Conservation (phyloP, 2,329 filamentous ascomycete species). For the Talaromyces pinophilus region DNA sequence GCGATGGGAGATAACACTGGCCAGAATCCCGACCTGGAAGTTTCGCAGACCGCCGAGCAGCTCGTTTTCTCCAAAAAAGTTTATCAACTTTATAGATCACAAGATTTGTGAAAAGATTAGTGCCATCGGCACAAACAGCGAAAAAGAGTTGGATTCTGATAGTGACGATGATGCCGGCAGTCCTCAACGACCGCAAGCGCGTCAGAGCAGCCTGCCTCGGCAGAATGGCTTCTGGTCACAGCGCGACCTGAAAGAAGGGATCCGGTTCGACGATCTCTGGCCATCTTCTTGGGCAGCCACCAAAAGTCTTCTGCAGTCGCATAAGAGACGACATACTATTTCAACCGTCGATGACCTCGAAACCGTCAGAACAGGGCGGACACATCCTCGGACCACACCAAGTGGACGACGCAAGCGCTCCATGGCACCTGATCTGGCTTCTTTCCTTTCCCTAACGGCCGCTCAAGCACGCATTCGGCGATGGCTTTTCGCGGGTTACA, state of each 20-base stretch:
- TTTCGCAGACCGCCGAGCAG: constrained; percentile 62
- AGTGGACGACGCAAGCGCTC: constrained; percentile 67
- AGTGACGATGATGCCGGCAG: constrained; percentile 39
- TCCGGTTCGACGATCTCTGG: constrained; percentile 30
- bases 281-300: constrained; percentile 24
- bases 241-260: constrained; percentile 26
- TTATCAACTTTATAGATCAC: constrained; percentile 46
- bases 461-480: constrained; percentile 74
- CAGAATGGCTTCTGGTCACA: constrained; percentile 20
- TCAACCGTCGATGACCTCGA: constrained; percentile 46
- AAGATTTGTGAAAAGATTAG: constrained; percentile 54
- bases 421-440: constrained; percentile 64
- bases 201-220: constrained; percentile 22
- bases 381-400: constrained; percentile 51
- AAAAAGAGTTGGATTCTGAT: constrained; percentile 39
- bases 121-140: constrained; percentile 36
- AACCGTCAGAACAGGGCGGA: constrained; percentile 28
- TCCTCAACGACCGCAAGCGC: constrained; percentile 33
- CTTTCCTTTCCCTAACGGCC: constrained; percentile 78
- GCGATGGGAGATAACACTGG: constrained; percentile 79
- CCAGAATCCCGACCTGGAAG: constrained; percentile 87
- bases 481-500: constrained; percentile 79
- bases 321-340: constrained; percentile 53
- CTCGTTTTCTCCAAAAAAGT: constrained; percentile 39
- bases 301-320: constrained; percentile 24